Evolutionary conservation across 2,329 filamentous ascomycete species (phyloP).

Genomic region (Neofusicoccum laricinum): DNA sequence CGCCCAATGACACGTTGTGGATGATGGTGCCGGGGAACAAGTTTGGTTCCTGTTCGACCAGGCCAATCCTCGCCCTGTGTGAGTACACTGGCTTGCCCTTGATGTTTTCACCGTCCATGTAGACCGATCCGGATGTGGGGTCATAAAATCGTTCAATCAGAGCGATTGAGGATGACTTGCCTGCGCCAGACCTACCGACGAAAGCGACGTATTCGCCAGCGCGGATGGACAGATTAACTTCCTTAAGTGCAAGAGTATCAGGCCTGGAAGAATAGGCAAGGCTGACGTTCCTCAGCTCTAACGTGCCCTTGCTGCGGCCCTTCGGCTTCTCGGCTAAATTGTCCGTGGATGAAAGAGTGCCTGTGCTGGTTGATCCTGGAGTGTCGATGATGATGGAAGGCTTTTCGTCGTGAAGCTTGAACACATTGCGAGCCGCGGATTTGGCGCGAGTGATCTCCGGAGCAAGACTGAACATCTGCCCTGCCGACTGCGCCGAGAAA

Average conservation of each 20-base stretch:
- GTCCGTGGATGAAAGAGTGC: conserved; percentile 21
- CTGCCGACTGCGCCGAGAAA: conserved; percentile 46
- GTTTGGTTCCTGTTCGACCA: conserved; percentile 47
- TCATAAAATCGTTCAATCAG: conserved; percentile 48
- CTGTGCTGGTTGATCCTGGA: neutral
- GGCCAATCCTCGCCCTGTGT: conserved; percentile 39
- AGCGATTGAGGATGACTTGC: conserved; percentile 46
- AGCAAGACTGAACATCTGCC: conserved; percentile 46
- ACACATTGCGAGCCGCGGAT: conserved; percentile 43
- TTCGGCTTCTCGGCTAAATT: neutral
- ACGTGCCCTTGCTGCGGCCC: conserved; percentile 41
- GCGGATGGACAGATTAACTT: conserved; percentile 39
- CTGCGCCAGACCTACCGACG: conserved; percentile 45
- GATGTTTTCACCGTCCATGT: conserved; percentile 43
- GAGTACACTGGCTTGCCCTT: conserved; percentile 33
- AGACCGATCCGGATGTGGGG: conserved; percentile 36
- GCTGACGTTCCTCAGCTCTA: conserved; percentile 33
- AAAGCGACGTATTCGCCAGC: conserved; percentile 39
- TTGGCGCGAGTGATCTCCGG: conserved; percentile 46
- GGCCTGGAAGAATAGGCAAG: conserved; percentile 33
- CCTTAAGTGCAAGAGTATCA: conserved; percentile 31
- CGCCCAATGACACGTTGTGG: conserved; percentile 45
- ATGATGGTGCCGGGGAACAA: conserved; percentile 44
- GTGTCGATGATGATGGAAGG: conserved; percentile 35
- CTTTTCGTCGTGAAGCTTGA: conserved; percentile 39